phyloP scores from a whole-genome alignment of 176 grass and related monocot species.

The Phragmites australis region DNA sequence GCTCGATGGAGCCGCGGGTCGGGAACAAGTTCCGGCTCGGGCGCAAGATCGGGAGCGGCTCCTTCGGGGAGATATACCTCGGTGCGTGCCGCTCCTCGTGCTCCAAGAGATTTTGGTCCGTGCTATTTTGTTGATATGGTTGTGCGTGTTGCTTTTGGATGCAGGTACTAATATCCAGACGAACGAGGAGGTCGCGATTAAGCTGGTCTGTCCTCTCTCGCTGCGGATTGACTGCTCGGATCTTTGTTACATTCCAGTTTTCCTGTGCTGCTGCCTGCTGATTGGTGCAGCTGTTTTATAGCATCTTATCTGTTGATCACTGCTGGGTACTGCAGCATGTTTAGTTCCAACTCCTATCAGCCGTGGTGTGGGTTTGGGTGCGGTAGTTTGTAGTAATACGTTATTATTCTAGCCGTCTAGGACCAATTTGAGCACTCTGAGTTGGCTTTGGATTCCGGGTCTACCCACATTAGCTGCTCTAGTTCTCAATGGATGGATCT shows the following conservation, averaged over 20 bases:
- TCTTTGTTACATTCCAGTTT: slow-evolving; percentile 22
- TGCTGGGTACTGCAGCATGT: background rate
- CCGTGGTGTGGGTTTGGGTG: background rate
- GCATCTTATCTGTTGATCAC: background rate
- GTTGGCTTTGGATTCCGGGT: background rate
- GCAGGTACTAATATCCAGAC: slow-evolving; percentile 96
- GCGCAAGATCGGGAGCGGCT: slow-evolving; percentile 98
- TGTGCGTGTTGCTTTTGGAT: slow-evolving; percentile 13
- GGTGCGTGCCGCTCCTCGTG: slow-evolving; percentile 49
- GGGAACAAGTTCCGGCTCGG: slow-evolving; percentile 96
- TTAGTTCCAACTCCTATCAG: background rate
- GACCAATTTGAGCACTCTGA: background rate
- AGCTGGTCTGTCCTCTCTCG: slow-evolving; percentile 65
- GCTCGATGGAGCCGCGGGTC: slow-evolving; percentile 81
- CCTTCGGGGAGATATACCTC: slow-evolving; percentile 98
- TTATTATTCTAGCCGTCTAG: background rate
- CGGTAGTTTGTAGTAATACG: background rate
- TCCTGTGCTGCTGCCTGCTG: background rate
- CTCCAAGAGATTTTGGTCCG: background rate
- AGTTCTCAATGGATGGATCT: background rate
- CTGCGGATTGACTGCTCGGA: slow-evolving; percentile 24
- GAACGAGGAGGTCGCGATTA: slow-evolving; percentile 98
- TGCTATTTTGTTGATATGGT: slow-evolving; percentile 10
- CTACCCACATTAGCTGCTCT: background rate
- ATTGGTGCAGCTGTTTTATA: background rate